Conservation (phyloP, 352 stramenopile genomes). For the Lagenidium giganteum region DNA sequence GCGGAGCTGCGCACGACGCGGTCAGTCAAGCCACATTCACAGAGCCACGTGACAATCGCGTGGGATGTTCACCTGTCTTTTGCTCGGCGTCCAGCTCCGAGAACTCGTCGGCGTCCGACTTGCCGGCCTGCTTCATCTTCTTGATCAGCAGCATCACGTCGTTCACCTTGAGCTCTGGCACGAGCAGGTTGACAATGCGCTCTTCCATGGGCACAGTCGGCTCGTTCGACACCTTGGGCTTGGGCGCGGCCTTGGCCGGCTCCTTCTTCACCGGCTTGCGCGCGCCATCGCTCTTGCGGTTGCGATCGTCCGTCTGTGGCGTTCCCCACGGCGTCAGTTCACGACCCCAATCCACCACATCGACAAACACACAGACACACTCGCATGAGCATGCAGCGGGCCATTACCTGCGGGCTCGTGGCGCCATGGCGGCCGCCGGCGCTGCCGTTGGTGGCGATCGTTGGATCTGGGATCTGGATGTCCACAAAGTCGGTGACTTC, state of each 20-base stretch:
- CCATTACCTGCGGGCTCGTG: not conserved
- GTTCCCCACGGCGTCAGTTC: not conserved
- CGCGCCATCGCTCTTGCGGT: slow-evolving; percentile 31
- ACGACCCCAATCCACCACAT: not conserved
- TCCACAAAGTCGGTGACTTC: slow-evolving; percentile 41
- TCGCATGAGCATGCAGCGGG: not conserved
- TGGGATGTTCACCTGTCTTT: slow-evolving; percentile 46
- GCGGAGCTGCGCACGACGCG: too few relatives aligned
- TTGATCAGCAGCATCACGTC: slow-evolving; percentile 77
- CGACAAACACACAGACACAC: too few relatives aligned
- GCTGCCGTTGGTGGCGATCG: too few relatives aligned
- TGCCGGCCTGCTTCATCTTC: slow-evolving; percentile 78
- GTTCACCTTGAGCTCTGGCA: slow-evolving; percentile 69
- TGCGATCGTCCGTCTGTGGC: slow-evolving; percentile 18
- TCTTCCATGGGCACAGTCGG: slow-evolving; percentile 70
- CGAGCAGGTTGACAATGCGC: slow-evolving; percentile 72
- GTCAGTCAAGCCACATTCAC: not conserved
- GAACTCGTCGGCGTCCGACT: slow-evolving; percentile 77
- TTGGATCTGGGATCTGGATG: slow-evolving; percentile 29
- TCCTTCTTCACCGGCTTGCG: slow-evolving; percentile 32
- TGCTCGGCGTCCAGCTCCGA: slow-evolving; percentile 71
- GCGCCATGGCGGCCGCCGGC: slow-evolving; percentile 7
- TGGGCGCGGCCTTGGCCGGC: slow-evolving; percentile 20
- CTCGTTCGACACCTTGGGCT: slow-evolving; percentile 29
- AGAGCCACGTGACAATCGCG: not conserved